Percentiles rank a stretch among this genome's conserved stretches.
phyloP scores from a whole-genome alignment of 768 basidiomycete genomes.

The Obba rivulosa region DNA sequence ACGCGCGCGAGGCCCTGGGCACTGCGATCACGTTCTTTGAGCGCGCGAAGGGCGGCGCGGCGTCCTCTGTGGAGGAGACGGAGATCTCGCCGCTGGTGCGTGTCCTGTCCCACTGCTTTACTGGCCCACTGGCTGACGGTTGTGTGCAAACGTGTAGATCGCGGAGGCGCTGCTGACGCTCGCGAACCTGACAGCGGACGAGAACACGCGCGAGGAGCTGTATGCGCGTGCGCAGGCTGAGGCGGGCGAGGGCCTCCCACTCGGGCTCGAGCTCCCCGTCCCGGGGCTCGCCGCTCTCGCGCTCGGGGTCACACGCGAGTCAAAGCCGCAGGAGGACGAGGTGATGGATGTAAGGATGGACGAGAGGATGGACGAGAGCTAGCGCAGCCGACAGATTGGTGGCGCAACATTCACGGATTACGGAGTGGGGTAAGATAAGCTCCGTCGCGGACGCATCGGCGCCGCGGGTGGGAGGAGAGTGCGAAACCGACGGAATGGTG shows the following conservation, averaged over 20 bases:
- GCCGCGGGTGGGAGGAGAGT: no score
- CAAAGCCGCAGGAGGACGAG: background rate
- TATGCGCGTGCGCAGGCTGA: slow-evolving; percentile 47
- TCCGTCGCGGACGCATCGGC: no score
- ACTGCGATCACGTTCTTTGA: slow-evolving; percentile 29
- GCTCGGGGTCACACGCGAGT: no score
- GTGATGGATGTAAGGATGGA: background rate
- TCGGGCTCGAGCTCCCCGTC: slow-evolving; percentile 16
- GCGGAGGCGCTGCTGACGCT: slow-evolving; percentile 55
- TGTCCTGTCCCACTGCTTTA: no score
- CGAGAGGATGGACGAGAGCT: slow-evolving; percentile 16
- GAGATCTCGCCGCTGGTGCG: slow-evolving; percentile 17
- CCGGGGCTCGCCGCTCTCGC: background rate
- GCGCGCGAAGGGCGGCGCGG: slow-evolving; percentile 27
- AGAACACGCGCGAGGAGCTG: slow-evolving; percentile 42
- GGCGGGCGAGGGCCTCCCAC: slow-evolving; percentile 34
- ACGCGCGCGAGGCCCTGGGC: slow-evolving; percentile 46
- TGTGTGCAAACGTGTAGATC: slow-evolving; percentile 24
- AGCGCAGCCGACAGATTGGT: background rate
- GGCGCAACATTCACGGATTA: no score
- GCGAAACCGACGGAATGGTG: no score
- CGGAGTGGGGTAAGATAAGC: no score
- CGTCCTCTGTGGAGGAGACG: slow-evolving; percentile 5
- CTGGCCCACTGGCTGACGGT: background rate
- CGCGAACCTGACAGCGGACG: slow-evolving; percentile 51